Evolutionary conservation across 495 filamentous ascomycete species (phyloP), one percentile per base, ranked within the genome.

Genomic region (Melanomma pulvis-pyrius): DNA sequence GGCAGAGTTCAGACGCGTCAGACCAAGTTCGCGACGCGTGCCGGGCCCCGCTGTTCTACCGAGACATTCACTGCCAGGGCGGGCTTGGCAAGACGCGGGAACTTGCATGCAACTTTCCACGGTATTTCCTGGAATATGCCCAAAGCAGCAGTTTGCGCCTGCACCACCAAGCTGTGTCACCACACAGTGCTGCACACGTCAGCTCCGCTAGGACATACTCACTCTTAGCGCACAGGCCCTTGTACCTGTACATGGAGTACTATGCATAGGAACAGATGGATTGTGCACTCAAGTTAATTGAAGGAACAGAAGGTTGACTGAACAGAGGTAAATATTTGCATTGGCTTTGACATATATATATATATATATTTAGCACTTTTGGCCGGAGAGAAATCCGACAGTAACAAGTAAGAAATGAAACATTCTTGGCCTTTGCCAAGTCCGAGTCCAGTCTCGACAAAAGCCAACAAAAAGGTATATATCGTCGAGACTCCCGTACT

Each of bases 81-180:
- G n/a, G 8, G 9, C 39, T 44, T 55, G 21, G 29, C 15, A 15
- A 22, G 19, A 48, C 15, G 59, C 59, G 50, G 61, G 36, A 64
- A 30, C 61, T 64, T 56, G 61, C 47, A 54, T 63, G 50, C 36
- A 25, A 51, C 22, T 60, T 22, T 30, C 39, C n/a, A 50, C 50
- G 21, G 34, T 56, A 29, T 48, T 34, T 29, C 1, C 39, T 28
- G 25, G 11, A 49, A 60, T 25, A 49, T 51, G 50, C 60, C 34
- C 44, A 29, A 39, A 44, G 47, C 2, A 53, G 39, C 6, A 41
- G 13, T 26, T 21, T 50, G 12, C 17, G 13, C 39, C 44, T 22
- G 30, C 24, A 24, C 36, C 26, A 50, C 25, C 54, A 32, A 29
- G 5, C 21, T 63, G 61, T 48, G 61, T 56, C 51, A 46, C 49